These are phyloP conservation scores for Ogataea zsoltii DNA, from an alignment of 805 yeast genomes.

Conservation along the genomic window DNA sequence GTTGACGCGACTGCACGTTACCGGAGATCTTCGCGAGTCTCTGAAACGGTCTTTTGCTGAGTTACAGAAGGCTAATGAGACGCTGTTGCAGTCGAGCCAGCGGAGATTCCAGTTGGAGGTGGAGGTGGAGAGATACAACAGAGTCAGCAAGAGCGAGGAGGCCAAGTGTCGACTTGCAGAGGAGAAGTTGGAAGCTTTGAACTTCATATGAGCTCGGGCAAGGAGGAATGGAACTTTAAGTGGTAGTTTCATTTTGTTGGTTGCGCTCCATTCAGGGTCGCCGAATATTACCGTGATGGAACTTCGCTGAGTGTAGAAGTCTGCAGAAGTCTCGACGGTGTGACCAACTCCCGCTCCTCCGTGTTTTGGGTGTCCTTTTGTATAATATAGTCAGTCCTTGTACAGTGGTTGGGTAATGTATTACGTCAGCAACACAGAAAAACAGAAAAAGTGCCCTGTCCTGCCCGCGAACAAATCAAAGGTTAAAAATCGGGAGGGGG, in stretches of 20 bases:
- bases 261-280: no score
- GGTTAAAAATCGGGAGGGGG: no score
- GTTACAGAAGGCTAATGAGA: constrained; percentile 24
- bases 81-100: constrained; percentile 13
- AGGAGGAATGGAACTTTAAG: background rate
- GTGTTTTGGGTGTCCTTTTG: no score
- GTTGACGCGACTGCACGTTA: constrained; percentile 28
- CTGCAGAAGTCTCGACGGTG: no score
- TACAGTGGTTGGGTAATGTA: no score
- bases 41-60: constrained; percentile 24
- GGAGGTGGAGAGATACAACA: constrained; percentile 28
- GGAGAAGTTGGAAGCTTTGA: constrained; percentile 52
- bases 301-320: no score
- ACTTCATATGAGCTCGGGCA: constrained; percentile 33
- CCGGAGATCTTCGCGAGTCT: constrained; percentile 21
- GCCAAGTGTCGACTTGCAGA: constrained; percentile 30
- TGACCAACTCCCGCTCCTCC: no score
- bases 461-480: no score
- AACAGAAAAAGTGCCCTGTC: no score
- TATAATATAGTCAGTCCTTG: no score
- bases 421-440: background rate
- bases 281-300: no score
- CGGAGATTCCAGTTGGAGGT: constrained; percentile 28
- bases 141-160: constrained; percentile 30
- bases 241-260: no score